Percentiles rank a stretch among this genome's conserved stretches.
These are phyloP conservation scores for Stachybotrys chartarum DNA, from an alignment of 2,329 filamentous ascomycete genomes.

Conservation along the genomic window DNA sequence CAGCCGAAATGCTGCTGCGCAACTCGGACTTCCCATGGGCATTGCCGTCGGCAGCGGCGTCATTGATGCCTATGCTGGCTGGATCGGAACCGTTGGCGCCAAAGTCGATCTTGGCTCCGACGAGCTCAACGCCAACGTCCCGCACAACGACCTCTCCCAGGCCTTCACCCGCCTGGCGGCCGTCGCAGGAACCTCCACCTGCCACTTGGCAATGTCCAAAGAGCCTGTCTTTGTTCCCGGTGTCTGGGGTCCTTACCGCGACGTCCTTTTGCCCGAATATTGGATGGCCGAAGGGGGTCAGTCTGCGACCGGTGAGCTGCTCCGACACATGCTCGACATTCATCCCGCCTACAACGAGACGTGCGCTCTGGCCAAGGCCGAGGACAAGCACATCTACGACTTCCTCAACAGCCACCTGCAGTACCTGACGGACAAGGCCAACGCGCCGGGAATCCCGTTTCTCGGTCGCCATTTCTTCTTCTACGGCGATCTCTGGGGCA, in stretches of 20 bases:
- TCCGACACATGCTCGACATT: slow-evolving; percentile 91
- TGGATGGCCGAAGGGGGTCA: slow-evolving; percentile 99
- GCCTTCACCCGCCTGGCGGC: slow-evolving; percentile 89
- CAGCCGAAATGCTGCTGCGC: slow-evolving; percentile 72
- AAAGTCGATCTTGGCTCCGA: slow-evolving; percentile 71
- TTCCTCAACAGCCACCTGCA: slow-evolving; percentile 85
- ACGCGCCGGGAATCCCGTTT: slow-evolving; percentile 74
- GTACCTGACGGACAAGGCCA: slow-evolving; percentile 60
- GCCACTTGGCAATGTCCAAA: slow-evolving; percentile 91
- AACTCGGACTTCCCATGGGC: slow-evolving; percentile 78
- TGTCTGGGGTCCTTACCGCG: slow-evolving; percentile 95
- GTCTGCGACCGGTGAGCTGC: slow-evolving; percentile 87
- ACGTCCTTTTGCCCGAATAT: slow-evolving; percentile 83
- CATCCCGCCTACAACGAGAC: slow-evolving; percentile 86
- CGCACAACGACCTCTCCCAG: slow-evolving; percentile 82
- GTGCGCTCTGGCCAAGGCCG: slow-evolving; percentile 68
- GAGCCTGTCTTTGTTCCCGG: slow-evolving; percentile 90
- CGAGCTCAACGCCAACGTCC: slow-evolving; percentile 57
- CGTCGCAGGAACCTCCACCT: slow-evolving; percentile 94
- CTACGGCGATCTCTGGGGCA: slow-evolving; percentile 96
- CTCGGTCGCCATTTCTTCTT: slow-evolving; percentile 95
- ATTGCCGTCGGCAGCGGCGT: slow-evolving; percentile 94
- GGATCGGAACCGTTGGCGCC: slow-evolving; percentile 97
- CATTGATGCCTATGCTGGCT: slow-evolving; percentile 96
- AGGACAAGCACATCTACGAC: slow-evolving; percentile 87